Percentiles rank a stretch among this genome's conserved stretches.
Evolutionary conservation across 805 yeast species (phyloP).

Genomic region (Starmerella kuoi): DNA sequence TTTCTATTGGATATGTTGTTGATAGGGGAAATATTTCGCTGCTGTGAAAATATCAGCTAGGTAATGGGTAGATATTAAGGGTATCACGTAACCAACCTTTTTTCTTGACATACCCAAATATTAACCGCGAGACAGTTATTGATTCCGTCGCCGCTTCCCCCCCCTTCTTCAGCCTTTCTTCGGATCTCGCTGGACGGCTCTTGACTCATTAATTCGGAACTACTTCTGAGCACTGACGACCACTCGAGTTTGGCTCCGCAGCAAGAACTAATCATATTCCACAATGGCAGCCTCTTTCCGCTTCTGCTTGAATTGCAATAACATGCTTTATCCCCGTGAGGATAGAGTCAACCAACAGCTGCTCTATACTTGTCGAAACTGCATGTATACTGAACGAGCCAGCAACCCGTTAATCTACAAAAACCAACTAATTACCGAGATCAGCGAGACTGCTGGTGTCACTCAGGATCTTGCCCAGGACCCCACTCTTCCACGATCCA

Average conservation of each 20-base stretch:
- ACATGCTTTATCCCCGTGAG: constrained; percentile 95
- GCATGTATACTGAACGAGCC: constrained; percentile 86
- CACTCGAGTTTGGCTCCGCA: too few relatives aligned
- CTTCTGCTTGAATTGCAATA: constrained; percentile 93
- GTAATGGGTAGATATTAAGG: too few relatives aligned
- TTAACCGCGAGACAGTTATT: too few relatives aligned
- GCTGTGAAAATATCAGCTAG: not conserved
- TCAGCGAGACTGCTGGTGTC: constrained; percentile 92
- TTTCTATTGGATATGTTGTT: not conserved
- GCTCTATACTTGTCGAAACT: constrained; percentile 86
- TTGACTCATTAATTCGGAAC: too few relatives aligned
- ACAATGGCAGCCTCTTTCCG: constrained; percentile 77
- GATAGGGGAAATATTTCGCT: not conserved
- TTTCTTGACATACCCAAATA: too few relatives aligned
- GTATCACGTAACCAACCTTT: too few relatives aligned
- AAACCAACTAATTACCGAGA: constrained; percentile 81
- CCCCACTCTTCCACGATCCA: constrained; percentile 95
- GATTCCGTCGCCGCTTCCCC: too few relatives aligned
- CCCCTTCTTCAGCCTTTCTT: too few relatives aligned
- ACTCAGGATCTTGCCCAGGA: constrained; percentile 91
- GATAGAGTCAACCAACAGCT: constrained; percentile 67
- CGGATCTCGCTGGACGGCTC: too few relatives aligned
- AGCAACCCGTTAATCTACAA: constrained; percentile 74
- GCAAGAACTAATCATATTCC: too few relatives aligned
- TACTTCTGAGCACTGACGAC: too few relatives aligned